Evolutionary conservation across 768 basidiomycete genomes (phyloP), one percentile per base, ranked within the genome.

Genomic region (Pisolithus tinctorius): DNA sequence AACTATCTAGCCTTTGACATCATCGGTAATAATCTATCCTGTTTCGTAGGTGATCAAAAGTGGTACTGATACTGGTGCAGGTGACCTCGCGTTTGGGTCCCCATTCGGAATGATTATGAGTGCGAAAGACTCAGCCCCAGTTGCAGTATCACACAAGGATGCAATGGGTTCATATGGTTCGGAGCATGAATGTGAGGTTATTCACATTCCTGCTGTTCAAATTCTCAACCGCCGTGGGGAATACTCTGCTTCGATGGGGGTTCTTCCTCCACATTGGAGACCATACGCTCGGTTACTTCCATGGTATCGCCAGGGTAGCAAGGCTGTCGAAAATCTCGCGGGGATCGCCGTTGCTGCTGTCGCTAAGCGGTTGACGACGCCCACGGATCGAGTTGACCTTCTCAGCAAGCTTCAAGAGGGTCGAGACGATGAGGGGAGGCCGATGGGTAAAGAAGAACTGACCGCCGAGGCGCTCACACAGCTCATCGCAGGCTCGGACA

Each of bases 181-280:
- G 4, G 68, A 74, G 14, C 62, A 61, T 1, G 60, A 71, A 4
- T 63, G 66, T 27, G 77, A 84, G 37, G 74, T 82, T 34, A 54
- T 74, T 13, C 71, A 82, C 56, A 81, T 93, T 41, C 88, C 91
- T 4, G 93, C 90, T 4, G 84, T 91, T 41, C 70, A 84, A 60
- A 92, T 94, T 56, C 77, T 95, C 43, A 93, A 94, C 64, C 83
- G 85, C 50, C 84, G 92, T 20, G 92, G 92, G 53, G 90, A 91
- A 63, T 93, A 78, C 67, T 86, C 86, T 4, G 88, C 89, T 54
- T 82, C 88, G 0, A 82, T 92, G 74, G 92, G 91, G 11, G 82
- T 80, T 9, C 72, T 93, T 14, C 86, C 88, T 0, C 74, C 81
- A 1, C 80, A 74, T 70, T 81, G 85, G 77, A 79, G 87, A 27